Evolutionary conservation across 2,329 filamentous ascomycete genomes (phyloP).

Genomic region (Cercospora zeina): DNA sequence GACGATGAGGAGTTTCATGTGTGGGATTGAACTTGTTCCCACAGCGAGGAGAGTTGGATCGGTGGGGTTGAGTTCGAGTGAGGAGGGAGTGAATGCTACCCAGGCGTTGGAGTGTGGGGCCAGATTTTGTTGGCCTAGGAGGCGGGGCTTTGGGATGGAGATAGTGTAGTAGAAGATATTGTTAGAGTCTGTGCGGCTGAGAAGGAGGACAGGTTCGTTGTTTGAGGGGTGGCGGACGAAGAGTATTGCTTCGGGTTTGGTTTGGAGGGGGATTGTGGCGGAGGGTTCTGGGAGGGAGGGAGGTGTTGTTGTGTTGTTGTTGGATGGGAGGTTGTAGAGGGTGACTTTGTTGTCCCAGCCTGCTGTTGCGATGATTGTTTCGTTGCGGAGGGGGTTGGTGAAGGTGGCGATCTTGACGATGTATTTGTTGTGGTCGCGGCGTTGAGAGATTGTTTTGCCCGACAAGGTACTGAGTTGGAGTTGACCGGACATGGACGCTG

Average conservation of each 20-base stretch:
- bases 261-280: constrained; percentile 48
- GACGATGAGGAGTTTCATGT: constrained; percentile 63
- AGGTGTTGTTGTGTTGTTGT: constrained; percentile 12
- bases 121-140: constrained; percentile 60
- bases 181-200: constrained; percentile 60
- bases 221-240: constrained; percentile 55
- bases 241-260: constrained; percentile 59
- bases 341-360: constrained; percentile 62
- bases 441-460: constrained; percentile 47
- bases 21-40: constrained; percentile 60
- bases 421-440: constrained; percentile 62
- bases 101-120: constrained; percentile 65
- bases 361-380: constrained; percentile 55
- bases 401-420: constrained; percentile 54
- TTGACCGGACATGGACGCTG: constrained; percentile 61
- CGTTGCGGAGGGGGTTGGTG: constrained; percentile 28
- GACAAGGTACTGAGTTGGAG: constrained; percentile 51
- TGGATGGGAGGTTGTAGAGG: constrained; percentile 46
- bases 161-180: constrained; percentile 58
- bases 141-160: constrained; percentile 39
- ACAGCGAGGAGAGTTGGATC: constrained; percentile 59
- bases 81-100: constrained; percentile 62
- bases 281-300: constrained; percentile 43
- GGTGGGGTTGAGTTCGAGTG: constrained; percentile 56
- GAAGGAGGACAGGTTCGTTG: constrained; percentile 51